A percentile compares a stretch with the other conserved stretches of the same genome.
Conservation (phyloP, 768 basidiomycete genomes). For the Agrocybe praecox region DNA sequence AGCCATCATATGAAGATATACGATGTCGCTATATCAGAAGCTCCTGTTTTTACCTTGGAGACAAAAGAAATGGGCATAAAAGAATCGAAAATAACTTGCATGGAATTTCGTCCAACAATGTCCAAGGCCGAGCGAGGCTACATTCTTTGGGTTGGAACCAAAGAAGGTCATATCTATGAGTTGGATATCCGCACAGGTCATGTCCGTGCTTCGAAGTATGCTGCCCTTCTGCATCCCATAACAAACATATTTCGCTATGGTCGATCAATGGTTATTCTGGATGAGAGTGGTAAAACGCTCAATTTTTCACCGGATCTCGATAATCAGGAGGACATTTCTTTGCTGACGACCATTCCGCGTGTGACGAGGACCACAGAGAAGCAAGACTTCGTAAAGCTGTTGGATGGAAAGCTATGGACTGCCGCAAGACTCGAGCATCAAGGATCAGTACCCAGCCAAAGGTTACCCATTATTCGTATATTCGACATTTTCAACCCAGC, state of each 20-base stretch:
- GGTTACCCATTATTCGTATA: slow-evolving; percentile 75
- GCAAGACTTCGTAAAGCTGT: slow-evolving; percentile 74
- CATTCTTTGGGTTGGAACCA: slow-evolving; percentile 86
- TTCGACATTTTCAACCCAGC: slow-evolving; percentile 75
- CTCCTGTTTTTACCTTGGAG: slow-evolving; percentile 54
- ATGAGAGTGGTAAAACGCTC: slow-evolving; percentile 83
- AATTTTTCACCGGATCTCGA: slow-evolving; percentile 61
- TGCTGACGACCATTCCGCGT: slow-evolving; percentile 53
- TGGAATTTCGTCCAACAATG: slow-evolving; percentile 71
- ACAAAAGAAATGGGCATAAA: slow-evolving; percentile 64
- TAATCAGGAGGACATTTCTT: slow-evolving; percentile 41
- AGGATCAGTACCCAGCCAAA: slow-evolving; percentile 35
- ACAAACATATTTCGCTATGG: slow-evolving; percentile 75
- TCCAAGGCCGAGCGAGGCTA: slow-evolving; percentile 53
- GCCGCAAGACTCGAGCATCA: slow-evolving; percentile 58
- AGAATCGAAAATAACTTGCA: slow-evolving; percentile 70
- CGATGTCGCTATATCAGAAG: slow-evolving; percentile 51
- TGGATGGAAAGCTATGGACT: slow-evolving; percentile 85
- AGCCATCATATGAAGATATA: slow-evolving; percentile 65
- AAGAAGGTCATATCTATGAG: slow-evolving; percentile 87
- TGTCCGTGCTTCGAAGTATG: slow-evolving; percentile 58
- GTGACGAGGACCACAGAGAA: slow-evolving; percentile 77
- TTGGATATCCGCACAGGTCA: slow-evolving; percentile 68
- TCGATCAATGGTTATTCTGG: slow-evolving; percentile 74
- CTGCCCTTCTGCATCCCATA: slow-evolving; percentile 68